Percentiles rank a stretch among this genome's conserved stretches.
Conservation (phyloP, 1,284 basidiomycete genomes). For the Tremellales sp. region DNA sequence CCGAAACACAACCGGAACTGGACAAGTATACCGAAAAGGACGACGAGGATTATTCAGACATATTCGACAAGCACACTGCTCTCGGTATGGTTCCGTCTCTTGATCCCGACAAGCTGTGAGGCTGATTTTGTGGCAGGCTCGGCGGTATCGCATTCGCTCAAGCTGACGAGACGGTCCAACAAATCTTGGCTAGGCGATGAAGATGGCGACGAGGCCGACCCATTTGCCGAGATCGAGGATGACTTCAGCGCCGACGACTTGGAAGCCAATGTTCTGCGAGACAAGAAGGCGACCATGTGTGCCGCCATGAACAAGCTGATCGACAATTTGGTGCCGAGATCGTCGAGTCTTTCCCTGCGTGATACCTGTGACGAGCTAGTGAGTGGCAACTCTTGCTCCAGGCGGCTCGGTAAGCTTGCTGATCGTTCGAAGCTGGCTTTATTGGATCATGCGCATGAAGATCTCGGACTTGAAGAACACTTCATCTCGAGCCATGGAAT, state of each 20-base stretch:
- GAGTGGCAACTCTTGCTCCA: constrained; percentile 42
- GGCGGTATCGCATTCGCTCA: constrained; percentile 19
- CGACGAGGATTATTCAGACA: constrained; percentile 81
- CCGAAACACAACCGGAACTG: constrained; percentile 48
- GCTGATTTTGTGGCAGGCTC: constrained; percentile 12
- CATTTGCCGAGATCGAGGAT: constrained; percentile 94
- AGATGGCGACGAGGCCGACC: constrained; percentile 84
- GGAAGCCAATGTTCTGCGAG: constrained; percentile 80
- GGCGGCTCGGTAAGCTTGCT: too few species aligned
- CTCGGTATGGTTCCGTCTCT: not conserved
- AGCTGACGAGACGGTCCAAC: constrained; percentile 76
- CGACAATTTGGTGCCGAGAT: constrained; percentile 74
- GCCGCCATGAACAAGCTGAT: constrained; percentile 76
- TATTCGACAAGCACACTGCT: constrained; percentile 56
- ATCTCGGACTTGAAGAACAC: constrained; percentile 76
- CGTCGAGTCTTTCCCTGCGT: constrained; percentile 71
- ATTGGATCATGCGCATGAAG: constrained; percentile 64
- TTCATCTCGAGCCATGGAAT: constrained; percentile 89
- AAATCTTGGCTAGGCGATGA: constrained; percentile 79
- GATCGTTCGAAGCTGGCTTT: constrained; percentile 61
- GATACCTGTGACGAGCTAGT: constrained; percentile 86
- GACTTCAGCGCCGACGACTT: constrained; percentile 75
- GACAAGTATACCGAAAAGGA: constrained; percentile 80
- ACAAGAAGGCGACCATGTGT: constrained; percentile 82
- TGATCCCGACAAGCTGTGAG: not conserved